These are phyloP conservation scores for Lanzia echinophila DNA, from an alignment of 2,329 filamentous ascomycete genomes.

Conservation along the genomic window DNA sequence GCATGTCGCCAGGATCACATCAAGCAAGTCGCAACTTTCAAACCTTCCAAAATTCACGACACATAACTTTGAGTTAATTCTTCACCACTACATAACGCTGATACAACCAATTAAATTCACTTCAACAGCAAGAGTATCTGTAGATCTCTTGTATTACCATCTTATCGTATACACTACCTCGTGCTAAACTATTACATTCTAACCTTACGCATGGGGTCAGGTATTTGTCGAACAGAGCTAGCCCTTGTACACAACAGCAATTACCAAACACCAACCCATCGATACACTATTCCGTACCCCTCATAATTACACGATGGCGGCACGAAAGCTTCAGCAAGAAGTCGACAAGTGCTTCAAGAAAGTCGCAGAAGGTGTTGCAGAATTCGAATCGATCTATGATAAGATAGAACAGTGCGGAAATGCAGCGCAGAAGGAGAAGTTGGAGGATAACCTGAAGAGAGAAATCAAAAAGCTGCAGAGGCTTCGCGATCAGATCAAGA, in stretches of 20 bases:
- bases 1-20: constrained; percentile 4
- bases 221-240: constrained; percentile 20
- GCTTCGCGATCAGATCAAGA: constrained; percentile 97
- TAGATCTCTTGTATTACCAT: constrained; percentile 15
- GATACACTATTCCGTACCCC: constrained; percentile 11
- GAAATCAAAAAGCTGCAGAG: constrained; percentile 99
- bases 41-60: not conserved
- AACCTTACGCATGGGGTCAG: constrained; percentile 22
- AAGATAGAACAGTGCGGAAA: constrained; percentile 94
- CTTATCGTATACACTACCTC: constrained; percentile 4
- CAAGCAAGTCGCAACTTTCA: constrained; percentile 1
- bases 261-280: constrained; percentile 15
- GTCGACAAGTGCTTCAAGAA: constrained; percentile 99
- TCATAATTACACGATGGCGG: constrained; percentile 63
- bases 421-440: constrained; percentile 93
- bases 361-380: constrained; percentile 83
- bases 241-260: constrained; percentile 25
- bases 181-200: constrained; percentile 11
- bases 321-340: constrained; percentile 93
- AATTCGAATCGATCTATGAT: constrained; percentile 93
- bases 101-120: not conserved
- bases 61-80: not conserved
- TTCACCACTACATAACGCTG: not conserved
- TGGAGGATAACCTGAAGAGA: constrained; percentile 95
- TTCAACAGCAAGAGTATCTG: constrained; percentile 1